Percentiles rank a stretch among this genome's conserved stretches.
phyloP scores from a whole-genome alignment of 495 filamentous ascomycete genomes.

The Penicillium parvum region DNA sequence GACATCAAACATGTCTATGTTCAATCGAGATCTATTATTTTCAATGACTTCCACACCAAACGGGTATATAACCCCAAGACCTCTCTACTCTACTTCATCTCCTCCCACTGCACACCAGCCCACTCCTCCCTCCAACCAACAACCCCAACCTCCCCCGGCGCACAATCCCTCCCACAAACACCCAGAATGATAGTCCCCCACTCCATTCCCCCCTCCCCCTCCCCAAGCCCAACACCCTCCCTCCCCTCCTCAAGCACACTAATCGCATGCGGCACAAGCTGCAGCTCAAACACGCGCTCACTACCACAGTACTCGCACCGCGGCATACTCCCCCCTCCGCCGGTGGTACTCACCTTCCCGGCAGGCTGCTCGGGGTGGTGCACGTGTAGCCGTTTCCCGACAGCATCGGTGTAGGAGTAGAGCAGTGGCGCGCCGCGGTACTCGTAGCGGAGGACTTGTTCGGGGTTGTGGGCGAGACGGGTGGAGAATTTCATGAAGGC shows the following conservation, averaged over 20 bases:
- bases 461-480: slow-evolving; percentile 82
- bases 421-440: slow-evolving; percentile 75
- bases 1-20: background rate
- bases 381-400: slow-evolving; percentile 66
- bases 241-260: slow-evolving; percentile 80
- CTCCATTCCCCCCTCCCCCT: slow-evolving; percentile 81
- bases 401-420: slow-evolving; percentile 69
- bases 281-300: slow-evolving; percentile 80
- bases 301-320: slow-evolving; percentile 72
- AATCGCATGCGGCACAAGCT: slow-evolving; percentile 88
- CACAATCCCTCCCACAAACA: slow-evolving; percentile 73
- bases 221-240: slow-evolving; percentile 51
- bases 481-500: slow-evolving; percentile 89
- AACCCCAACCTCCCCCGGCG: slow-evolving; percentile 43
- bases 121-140: slow-evolving; percentile 87
- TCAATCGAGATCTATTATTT: slow-evolving; percentile 1
- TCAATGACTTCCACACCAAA: background rate
- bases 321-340: slow-evolving; percentile 54
- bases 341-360: slow-evolving; percentile 25
- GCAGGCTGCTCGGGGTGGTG: slow-evolving; percentile 28
- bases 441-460: slow-evolving; percentile 92
- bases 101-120: slow-evolving; percentile 97
- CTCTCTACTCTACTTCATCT: slow-evolving; percentile 40
- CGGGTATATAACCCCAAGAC: background rate
- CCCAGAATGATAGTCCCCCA: slow-evolving; percentile 96